Evolutionary conservation across 495 filamentous ascomycete genomes (phyloP), one percentile per base, ranked within the genome.

Genomic region (Staphylotrichum tortipilum): DNA sequence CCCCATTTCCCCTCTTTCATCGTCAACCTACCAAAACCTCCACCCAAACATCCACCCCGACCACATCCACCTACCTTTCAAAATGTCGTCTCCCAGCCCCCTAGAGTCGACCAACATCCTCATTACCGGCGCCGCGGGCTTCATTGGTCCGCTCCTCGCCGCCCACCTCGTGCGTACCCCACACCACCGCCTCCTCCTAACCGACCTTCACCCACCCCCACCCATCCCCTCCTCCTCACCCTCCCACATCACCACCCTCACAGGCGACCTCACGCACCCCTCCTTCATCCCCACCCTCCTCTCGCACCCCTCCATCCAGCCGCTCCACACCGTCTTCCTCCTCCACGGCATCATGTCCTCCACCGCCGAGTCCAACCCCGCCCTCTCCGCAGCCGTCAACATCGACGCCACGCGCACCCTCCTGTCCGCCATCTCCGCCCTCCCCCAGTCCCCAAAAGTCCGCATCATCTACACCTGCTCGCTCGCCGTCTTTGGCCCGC

Each of bases 321-420:
- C 71, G 10, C 68, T 86, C 0, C 71, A 79, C 54, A 82, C 80
- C 14, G 72, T 86, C 57, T 90, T 85, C 69, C 62, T 89, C 46
- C 80, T 94, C 56, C 88, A 94, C 66, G 88, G 88, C 39, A 88
- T 94, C 67, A 90, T 91, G 87, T 88, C 83, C 30, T 78, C 80
- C 18, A 84, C 82, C 38, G 74, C 81, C 15, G 88, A 94, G 61
- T 80, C 80, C 21, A 76, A 91, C 62, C 82, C 86, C 57, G 84
- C 88, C 38, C 72, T 86, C 12, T 86, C 84, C 3, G 73, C 87
- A 44, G 64, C 64, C 34, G 85, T 89, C 44, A 94, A 94, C 63
- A 69, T 89, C 24, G 78, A 87, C 41, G 66, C 70, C 24, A 72
- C 89, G 6, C 77, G 80, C 22, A 56, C 70, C 23, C 76, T 73